These are phyloP conservation scores for Dillenia turbinata DNA, from an alignment of 164 flowering plant species.

Conservation along the genomic window DNA sequence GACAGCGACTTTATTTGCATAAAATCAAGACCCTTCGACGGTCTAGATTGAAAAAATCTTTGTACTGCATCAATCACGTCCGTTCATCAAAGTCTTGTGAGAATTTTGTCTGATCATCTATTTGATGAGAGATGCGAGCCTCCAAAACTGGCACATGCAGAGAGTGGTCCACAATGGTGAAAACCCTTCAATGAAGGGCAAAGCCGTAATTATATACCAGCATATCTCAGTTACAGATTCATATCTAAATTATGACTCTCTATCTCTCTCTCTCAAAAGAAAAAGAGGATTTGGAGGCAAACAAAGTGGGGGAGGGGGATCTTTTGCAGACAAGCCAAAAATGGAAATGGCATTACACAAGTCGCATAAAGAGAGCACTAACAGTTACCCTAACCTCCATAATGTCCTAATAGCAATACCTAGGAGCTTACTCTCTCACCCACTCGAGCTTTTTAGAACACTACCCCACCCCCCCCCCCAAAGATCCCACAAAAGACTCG, in stretches of 20 bases:
- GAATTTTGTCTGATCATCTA: background rate
- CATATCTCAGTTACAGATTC: background rate
- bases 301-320: conserved; percentile 6
- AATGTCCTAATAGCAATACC: conserved; percentile 26
- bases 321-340: conserved; percentile 23
- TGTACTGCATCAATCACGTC: background rate
- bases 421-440: conserved; percentile 4
- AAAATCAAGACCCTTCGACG: too few species aligned
- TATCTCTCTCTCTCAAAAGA: background rate
- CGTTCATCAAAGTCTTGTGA: background rate
- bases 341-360: conserved; percentile 24
- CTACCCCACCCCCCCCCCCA: background rate
- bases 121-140: background rate
- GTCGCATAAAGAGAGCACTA: conserved; percentile 36
- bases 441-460: background rate
- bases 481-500: background rate
- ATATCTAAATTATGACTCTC: conserved; percentile 10
- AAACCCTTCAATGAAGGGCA: background rate
- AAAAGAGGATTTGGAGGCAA: conserved; percentile 1
- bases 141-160: background rate
- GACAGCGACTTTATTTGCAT: too few species aligned
- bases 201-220: background rate
- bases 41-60: background rate
- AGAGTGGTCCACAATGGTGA: background rate
- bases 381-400: conserved; percentile 33